Base-by-base conservation (phyloP, 192 early-diverging fungal species). In the Podila horticola region DNA sequence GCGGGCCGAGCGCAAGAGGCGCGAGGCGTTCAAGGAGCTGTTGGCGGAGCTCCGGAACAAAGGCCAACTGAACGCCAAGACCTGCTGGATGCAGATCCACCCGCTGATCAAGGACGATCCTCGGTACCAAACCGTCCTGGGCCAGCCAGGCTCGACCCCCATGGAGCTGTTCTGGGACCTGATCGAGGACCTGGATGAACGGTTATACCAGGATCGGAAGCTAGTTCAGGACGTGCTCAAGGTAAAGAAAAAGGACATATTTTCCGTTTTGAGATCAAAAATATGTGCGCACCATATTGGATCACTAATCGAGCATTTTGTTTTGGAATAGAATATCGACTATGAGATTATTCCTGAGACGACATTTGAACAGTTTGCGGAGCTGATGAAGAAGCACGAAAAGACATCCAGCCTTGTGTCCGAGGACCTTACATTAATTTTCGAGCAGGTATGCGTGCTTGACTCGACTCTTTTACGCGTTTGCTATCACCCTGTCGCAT, bases 141-240 rank as follows among this genome's bases (percentile, higher is more conserved):
- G 95, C 0, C 91, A 95, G 73, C 83, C 90, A 2, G 96, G 95
- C 11, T 95, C 95, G 5, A 90, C 91, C 9, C 97, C 98, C 1
- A 74, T 96, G 36, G 98, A 99, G 55, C 70, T 99, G 36, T 99
- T 97, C 79, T 97, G 97, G 94, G 98, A 99, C 77, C 67, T 91
- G 5, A 75, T 97, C 15, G 91, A 95, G 66, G 89, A 93, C 28
- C 82, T 98, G 4, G 93, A 95, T 22, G 95, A 97, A 33, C 79
- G 86, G 17, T 85, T 92, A 19, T 89, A 94, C 71, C 83, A 89
- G 38, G 87, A 94, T 38, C 86, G 92, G 22, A 92, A 92, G 69
- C 83, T 82, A 24, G 81, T 96, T 3, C 87, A 91, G 34, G 92
- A 93, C 30, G 33, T 87, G 29, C 63, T 96, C 29, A 89, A 88